These are phyloP conservation scores for Trichomonascaceae sp. DNA, from an alignment of 1,139 yeast genomes.

Conservation along the genomic window DNA sequence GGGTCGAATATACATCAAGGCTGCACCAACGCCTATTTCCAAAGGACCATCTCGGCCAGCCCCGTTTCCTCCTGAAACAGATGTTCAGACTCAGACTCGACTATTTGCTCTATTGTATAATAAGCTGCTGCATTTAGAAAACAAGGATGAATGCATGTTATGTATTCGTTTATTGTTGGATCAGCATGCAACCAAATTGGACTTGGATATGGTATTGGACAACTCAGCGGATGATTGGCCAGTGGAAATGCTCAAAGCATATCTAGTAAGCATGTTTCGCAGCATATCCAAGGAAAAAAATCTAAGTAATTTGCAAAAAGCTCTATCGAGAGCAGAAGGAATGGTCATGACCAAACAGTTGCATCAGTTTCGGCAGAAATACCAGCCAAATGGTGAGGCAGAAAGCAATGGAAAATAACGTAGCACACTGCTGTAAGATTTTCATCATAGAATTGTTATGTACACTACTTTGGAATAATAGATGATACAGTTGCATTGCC, in stretches of 20 bases:
- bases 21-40: conserved; percentile 10
- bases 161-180: conserved; percentile 29
- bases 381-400: background rate
- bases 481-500: conserved; percentile 12
- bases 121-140: conserved; percentile 25
- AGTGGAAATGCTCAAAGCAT: conserved; percentile 28
- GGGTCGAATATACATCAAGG: conserved; percentile 20
- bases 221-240: conserved; percentile 34
- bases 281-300: conserved; percentile 20
- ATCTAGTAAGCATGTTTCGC: conserved; percentile 23
- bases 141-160: conserved; percentile 20
- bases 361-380: conserved; percentile 3
- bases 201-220: conserved; percentile 26
- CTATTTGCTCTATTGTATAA: conserved; percentile 27
- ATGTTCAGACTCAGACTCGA: conserved; percentile 18
- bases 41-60: conserved; percentile 9
- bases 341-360: conserved; percentile 16
- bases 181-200: conserved; percentile 29
- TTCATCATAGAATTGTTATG: background rate
- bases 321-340: conserved; percentile 26
- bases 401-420: background rate
- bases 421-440: background rate
- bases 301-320: conserved; percentile 18
- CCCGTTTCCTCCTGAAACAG: conserved; percentile 5
- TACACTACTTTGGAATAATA: conserved; percentile 1